These are phyloP conservation scores for Euryodendron excelsum DNA, from an alignment of 148 eudicot species.

Conservation along the genomic window DNA sequence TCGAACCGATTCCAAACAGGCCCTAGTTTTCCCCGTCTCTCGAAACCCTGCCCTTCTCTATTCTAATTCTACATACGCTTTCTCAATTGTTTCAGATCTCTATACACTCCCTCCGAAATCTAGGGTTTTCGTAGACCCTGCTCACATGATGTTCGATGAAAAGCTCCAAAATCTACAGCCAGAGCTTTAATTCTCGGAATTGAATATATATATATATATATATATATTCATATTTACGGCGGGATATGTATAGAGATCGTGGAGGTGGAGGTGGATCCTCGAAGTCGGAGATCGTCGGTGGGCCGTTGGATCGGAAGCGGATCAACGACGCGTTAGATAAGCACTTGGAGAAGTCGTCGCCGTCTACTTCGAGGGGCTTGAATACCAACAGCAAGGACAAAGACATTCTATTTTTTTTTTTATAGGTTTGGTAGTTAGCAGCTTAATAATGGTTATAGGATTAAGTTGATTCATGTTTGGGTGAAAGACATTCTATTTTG, in stretches of 20 bases:
- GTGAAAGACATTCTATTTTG: neutral
- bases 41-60: too few species aligned
- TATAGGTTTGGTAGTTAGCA: neutral
- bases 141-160: neutral
- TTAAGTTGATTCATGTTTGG: neutral
- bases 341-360: constrained; percentile 62
- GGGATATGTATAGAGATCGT: constrained; percentile 43
- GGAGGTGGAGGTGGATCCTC: constrained; percentile 45
- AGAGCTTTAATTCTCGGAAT: neutral
- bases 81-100: too few species aligned
- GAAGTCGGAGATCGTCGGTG: constrained; percentile 40
- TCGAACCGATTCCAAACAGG: too few species aligned
- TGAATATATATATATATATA: neutral
- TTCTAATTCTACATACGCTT: too few species aligned
- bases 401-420: neutral
- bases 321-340: constrained; percentile 72
- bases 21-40: too few species aligned
- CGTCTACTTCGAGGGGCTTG: constrained; percentile 59
- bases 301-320: constrained; percentile 65
- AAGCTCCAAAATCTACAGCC: neutral
- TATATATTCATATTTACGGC: neutral
- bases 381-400: constrained; percentile 32
- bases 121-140: too few species aligned
- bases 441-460: too few species aligned
- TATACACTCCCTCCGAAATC: too few species aligned